A percentile compares a stretch with the other conserved stretches of the same genome.
These are phyloP conservation scores for Fusarium decemcellulare DNA, from an alignment of 2,329 filamentous ascomycete species.

Conservation along the genomic window DNA sequence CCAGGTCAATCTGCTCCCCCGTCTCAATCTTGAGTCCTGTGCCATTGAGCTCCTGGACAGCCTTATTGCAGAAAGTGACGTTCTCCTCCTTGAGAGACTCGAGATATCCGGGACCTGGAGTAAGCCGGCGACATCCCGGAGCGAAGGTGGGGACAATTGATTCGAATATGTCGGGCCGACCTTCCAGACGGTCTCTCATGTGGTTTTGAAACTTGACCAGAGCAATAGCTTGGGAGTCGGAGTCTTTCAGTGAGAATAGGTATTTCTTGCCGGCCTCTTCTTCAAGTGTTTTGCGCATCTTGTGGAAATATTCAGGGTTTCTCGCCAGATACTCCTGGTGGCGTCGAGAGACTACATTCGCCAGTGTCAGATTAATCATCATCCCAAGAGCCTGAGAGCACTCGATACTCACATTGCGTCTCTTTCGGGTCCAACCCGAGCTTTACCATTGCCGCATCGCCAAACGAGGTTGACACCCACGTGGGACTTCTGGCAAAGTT, in stretches of 20 bases:
- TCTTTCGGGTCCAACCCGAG: conserved; percentile 19
- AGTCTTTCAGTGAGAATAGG: conserved; percentile 11
- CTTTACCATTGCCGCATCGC: conserved; percentile 19
- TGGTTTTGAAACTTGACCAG: neutral
- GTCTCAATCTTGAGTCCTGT: conserved; percentile 3
- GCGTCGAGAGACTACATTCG: conserved; percentile 7
- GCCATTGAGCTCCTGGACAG: neutral
- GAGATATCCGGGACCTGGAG: conserved; percentile 25
- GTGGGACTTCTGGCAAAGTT: conserved; percentile 11
- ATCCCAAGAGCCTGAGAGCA: neutral
- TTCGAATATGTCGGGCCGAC: neutral
- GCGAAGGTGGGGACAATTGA: conserved; percentile 20
- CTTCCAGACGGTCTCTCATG: conserved; percentile 11
- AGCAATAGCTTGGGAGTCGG: neutral
- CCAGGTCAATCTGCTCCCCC: conserved; percentile 12
- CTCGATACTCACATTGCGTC: conserved; percentile 15
- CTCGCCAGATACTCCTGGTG: conserved; percentile 28
- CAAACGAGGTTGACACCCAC: conserved; percentile 15
- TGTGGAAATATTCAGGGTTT: conserved; percentile 11
- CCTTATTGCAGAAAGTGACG: conserved; percentile 5
- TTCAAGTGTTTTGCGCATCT: conserved; percentile 22
- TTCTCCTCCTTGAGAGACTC: conserved; percentile 28
- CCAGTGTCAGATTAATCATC: too few relatives aligned
- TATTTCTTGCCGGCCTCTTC: conserved; percentile 8
- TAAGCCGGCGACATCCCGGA: conserved; percentile 26